These are phyloP conservation scores for Salmacisia buchloeana DNA, from an alignment of 1,284 basidiomycete genomes.

Conservation along the genomic window DNA sequence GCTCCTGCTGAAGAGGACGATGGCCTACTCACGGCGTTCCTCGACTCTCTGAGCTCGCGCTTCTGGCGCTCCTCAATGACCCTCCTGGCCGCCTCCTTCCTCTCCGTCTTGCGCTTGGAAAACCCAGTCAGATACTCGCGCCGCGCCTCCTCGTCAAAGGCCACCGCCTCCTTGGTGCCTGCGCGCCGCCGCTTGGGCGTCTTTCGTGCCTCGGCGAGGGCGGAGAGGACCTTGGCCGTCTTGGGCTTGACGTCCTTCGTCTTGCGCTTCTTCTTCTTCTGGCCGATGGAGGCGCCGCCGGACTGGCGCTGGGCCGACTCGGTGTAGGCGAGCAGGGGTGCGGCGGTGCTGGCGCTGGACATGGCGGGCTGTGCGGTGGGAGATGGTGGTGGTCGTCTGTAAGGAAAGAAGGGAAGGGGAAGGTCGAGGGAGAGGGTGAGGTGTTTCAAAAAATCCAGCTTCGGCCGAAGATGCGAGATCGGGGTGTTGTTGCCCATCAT, in stretches of 20 bases:
- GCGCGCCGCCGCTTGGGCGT: background rate
- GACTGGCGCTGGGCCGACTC: constrained; percentile 19
- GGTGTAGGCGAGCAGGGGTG: constrained; percentile 16
- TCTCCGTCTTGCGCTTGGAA: constrained; percentile 43
- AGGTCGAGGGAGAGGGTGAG: background rate
- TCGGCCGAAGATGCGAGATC: too few relatives aligned
- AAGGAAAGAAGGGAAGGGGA: background rate
- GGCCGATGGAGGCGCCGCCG: background rate
- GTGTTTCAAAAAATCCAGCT: background rate
- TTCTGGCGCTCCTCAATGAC: constrained; percentile 22
- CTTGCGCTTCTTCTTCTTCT: background rate
- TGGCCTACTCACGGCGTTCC: background rate
- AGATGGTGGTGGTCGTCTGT: background rate
- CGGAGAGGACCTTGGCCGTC: background rate
- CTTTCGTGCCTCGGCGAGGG: background rate
- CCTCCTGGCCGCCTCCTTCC: constrained; percentile 15
- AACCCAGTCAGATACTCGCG: constrained; percentile 48
- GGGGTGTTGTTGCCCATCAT: too few relatives aligned
- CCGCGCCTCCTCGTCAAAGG: constrained; percentile 43
- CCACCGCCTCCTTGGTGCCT: constrained; percentile 25
- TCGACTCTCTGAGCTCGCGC: background rate
- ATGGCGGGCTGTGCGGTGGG: too few relatives aligned
- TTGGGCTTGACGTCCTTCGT: constrained; percentile 7
- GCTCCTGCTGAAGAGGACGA: background rate
- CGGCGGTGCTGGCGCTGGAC: too few relatives aligned